A percentile compares a stretch with the other conserved stretches of the same genome.
These are phyloP conservation scores for Reutealis trisperma DNA, from an alignment of 345 rosid genomes.

Conservation along the genomic window DNA sequence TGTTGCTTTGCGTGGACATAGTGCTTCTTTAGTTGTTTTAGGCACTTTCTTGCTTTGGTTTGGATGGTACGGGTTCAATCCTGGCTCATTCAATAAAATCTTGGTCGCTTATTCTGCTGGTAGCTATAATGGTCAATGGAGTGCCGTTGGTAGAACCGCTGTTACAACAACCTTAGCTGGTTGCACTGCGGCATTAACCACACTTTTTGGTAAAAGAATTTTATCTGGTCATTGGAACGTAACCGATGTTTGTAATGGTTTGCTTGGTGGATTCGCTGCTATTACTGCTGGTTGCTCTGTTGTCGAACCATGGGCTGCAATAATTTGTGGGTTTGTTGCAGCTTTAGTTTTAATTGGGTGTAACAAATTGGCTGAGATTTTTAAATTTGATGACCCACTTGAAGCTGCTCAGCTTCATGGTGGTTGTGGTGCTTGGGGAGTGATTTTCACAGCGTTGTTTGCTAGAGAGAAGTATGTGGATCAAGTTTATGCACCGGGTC, in stretches of 20 bases:
- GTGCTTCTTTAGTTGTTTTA: conserved; percentile 66
- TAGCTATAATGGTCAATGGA: conserved; percentile 65
- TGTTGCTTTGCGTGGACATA: conserved; percentile 61
- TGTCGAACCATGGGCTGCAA: conserved; percentile 93
- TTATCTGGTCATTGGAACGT: conserved; percentile 89
- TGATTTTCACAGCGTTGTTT: conserved; percentile 78
- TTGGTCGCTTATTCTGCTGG: conserved; percentile 33
- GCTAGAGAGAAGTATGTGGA: conserved; percentile 54
- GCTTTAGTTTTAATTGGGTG: conserved; percentile 69
- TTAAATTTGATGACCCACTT: conserved; percentile 66
- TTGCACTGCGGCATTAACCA: conserved; percentile 79
- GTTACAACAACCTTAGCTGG: conserved; percentile 93
- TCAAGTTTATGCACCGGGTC: conserved; percentile 48
- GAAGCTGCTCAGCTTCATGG: conserved; percentile 93
- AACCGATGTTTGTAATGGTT: conserved; percentile 85
- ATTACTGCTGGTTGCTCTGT: conserved; percentile 85
- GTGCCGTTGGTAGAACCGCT: conserved; percentile 86
- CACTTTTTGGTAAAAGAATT: conserved; percentile 76
- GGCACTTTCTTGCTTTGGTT: conserved; percentile 83
- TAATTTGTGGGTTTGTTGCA: conserved; percentile 80
- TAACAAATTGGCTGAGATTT: conserved; percentile 66
- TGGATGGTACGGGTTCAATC: conserved; percentile 84
- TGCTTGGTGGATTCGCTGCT: conserved; percentile 90
- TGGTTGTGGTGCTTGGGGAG: conserved; percentile 92
- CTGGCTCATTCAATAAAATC: conserved; percentile 67